Percentiles rank a stretch among this genome's conserved stretches.
These are phyloP conservation scores for Carex arenaria DNA, from an alignment of 202 grass and related monocot species.

Conservation along the genomic window DNA sequence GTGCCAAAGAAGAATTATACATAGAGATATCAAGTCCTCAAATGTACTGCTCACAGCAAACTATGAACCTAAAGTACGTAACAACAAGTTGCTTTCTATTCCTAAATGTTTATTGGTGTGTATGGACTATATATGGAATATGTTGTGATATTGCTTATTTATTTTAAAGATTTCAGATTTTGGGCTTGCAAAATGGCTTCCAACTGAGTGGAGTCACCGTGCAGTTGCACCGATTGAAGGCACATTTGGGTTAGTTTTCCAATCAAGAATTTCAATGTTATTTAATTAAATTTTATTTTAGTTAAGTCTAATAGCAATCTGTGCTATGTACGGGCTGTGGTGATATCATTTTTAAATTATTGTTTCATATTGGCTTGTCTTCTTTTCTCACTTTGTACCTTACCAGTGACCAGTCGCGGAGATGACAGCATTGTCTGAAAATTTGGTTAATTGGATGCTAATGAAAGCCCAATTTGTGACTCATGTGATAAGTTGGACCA, in stretches of 20 bases:
- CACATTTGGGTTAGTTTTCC: slow-evolving; percentile 53
- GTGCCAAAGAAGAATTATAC: slow-evolving; percentile 65
- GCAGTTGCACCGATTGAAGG: slow-evolving; percentile 88
- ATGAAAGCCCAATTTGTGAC: background rate
- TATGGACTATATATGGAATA: background rate
- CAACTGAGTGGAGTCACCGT: slow-evolving; percentile 84
- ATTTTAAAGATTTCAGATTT: slow-evolving; percentile 80
- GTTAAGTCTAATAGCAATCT: background rate
- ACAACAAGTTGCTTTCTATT: background rate
- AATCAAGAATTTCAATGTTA: background rate
- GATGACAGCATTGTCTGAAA: background rate
- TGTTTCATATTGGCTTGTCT: background rate
- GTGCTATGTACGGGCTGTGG: background rate
- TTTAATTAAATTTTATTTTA: background rate
- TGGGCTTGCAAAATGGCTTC: slow-evolving; percentile 92
- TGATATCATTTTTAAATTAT: background rate
- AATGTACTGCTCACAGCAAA: slow-evolving; percentile 81
- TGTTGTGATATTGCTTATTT: background rate
- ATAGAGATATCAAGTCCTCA: slow-evolving; percentile 93
- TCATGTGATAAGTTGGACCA: background rate
- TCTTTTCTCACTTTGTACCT: background rate
- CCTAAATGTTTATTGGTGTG: background rate
- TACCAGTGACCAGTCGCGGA: background rate
- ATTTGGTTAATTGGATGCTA: background rate
- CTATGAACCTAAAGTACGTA: slow-evolving; percentile 63